Evolutionary conservation across 2,329 filamentous ascomycete genomes (phyloP), one percentile per base, ranked within the genome.

Genomic region (Neonectria magnoliae): DNA sequence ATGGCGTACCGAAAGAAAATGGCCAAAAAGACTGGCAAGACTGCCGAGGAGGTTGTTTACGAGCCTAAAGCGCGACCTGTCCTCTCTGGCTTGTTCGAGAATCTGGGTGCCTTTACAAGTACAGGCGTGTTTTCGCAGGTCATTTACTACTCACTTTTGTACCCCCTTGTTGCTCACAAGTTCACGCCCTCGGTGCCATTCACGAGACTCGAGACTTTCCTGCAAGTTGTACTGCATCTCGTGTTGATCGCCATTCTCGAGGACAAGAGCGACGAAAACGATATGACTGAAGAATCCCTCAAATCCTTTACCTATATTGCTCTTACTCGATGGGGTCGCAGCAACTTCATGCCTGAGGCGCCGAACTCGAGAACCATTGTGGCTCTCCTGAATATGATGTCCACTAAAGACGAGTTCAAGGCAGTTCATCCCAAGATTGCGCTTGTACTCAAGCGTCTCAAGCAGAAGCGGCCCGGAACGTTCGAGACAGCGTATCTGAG

Each of bases 211-310:
- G 96, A 99, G 80, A 91, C 93, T 0, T 98, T 97, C 79, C 81
- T 98, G 33, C 95, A 98, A 75, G 92, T 98, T 50, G 90, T 97
- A 2, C 81, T 99, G 33, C 96, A 99, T 77, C 84, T 99, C 11
- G 86, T 93, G 4, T 87, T 98, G 44, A 89, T 98, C 55, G 94
- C 94, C 14, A 90, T 97, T 45, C 83, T 92, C 3, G 96, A 98
- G 79, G 96, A 98, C 73, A 84, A 87, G 72, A 83, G 86, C 14
- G 82, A 84, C 60, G 86, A 90, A 65, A 82, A 84, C 36, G 83
- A 83, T 11, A 79, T 81, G 72, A 77, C 79, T 2, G 80, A 82
- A 57, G 81, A 84, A 20, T 79, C 80, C 13, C 78, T 80, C 54
- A 81, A 83, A 5, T 97, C 93, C 0, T 97, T 97, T 74, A 86